Evolutionary conservation across 106 monocot genomes (phyloP).

Genomic region (Dendrobium chrysotoxum): DNA sequence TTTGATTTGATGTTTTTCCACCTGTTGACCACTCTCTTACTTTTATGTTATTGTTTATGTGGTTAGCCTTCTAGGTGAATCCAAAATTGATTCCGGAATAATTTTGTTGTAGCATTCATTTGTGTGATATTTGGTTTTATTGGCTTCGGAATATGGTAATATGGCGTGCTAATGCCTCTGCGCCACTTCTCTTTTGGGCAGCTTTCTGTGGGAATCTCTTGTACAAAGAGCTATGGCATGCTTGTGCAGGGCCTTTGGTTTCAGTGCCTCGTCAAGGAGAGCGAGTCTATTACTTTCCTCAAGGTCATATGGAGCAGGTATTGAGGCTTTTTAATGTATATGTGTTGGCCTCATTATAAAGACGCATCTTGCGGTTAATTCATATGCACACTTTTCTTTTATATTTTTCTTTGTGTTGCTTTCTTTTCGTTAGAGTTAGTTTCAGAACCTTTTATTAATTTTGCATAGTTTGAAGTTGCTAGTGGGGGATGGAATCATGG

Average conservation of each 20-base stretch:
- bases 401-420: too few species aligned
- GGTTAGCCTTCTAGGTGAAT: too few species aligned
- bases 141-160: background rate
- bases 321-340: background rate
- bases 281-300: slow-evolving; percentile 76
- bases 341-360: too few species aligned
- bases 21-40: background rate
- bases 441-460: too few species aligned
- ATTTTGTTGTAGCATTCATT: too few species aligned
- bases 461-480: too few species aligned
- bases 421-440: too few species aligned
- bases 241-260: slow-evolving; percentile 73
- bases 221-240: slow-evolving; percentile 70
- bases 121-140: background rate
- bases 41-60: background rate
- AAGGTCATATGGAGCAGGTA: slow-evolving; percentile 91
- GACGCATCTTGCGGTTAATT: background rate
- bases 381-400: too few species aligned
- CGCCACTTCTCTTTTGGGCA: background rate
- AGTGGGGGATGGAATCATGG: too few species aligned
- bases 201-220: slow-evolving; percentile 21
- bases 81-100: too few species aligned
- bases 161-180: too few species aligned
- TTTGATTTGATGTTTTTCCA: too few species aligned
- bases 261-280: slow-evolving; percentile 47